Conservation (phyloP, 306 rosid genomes). For the Lablab purpureus region DNA sequence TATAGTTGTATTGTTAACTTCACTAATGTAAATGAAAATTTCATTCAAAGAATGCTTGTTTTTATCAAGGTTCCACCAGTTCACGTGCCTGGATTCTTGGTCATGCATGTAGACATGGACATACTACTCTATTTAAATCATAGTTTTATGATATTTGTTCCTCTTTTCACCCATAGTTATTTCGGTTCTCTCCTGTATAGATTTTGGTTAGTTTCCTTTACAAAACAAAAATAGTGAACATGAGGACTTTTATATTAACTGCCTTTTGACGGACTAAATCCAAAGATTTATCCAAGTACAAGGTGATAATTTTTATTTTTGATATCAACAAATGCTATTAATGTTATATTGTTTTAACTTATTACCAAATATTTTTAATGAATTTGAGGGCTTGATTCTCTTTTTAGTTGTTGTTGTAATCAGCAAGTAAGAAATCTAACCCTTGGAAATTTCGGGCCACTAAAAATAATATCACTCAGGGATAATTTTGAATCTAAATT, state of each 20-base stretch:
- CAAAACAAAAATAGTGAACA: conserved; percentile 3
- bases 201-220: background rate
- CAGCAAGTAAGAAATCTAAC: background rate
- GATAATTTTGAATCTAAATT: background rate
- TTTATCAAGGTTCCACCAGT: background rate
- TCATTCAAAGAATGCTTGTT: conserved; percentile 10
- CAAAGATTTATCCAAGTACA: background rate
- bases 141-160: background rate
- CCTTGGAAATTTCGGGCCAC: background rate
- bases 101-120: background rate
- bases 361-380: background rate
- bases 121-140: background rate
- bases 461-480: background rate
- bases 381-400: background rate
- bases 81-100: background rate
- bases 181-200: background rate
- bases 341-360: background rate
- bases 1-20: background rate
- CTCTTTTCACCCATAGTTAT: background rate
- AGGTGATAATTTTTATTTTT: conserved; percentile 5
- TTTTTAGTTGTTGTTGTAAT: background rate
- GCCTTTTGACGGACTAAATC: background rate
- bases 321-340: background rate
- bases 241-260: background rate
- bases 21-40: background rate